phyloP scores from a whole-genome alignment of 2,329 filamentous ascomycete species.

The Pyricularia sp. region DNA sequence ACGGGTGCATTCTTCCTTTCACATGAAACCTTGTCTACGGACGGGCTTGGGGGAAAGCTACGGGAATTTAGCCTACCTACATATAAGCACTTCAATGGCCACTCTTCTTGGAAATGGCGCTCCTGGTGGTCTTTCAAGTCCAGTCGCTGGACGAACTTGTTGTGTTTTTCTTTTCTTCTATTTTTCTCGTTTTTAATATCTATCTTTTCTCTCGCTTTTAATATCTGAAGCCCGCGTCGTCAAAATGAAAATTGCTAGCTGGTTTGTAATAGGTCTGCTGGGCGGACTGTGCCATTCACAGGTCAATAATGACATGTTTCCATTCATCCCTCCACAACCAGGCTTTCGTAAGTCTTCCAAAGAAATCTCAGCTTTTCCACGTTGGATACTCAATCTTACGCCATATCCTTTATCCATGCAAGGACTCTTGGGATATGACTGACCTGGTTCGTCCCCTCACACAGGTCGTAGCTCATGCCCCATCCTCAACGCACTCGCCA shows the following conservation, averaged over 20 bases:
- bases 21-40: too few species aligned
- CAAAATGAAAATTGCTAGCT: background rate
- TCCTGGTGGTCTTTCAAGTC: too few species aligned
- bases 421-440: background rate
- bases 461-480: conserved; percentile 35
- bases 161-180: background rate
- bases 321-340: background rate
- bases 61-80: too few species aligned
- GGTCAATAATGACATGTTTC: background rate
- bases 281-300: background rate
- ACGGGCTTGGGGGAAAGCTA: too few species aligned
- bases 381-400: too few species aligned
- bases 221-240: background rate
- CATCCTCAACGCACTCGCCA: conserved; percentile 29
- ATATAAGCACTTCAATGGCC: too few species aligned
- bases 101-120: too few species aligned
- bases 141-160: background rate
- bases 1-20: too few species aligned
- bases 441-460: background rate
- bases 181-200: too few species aligned
- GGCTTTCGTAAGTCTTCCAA: background rate
- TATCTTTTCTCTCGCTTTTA: too few species aligned
- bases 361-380: too few species aligned
- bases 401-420: too few species aligned
- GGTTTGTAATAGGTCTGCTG: background rate